phyloP scores from a whole-genome alignment of 495 filamentous ascomycete genomes.

The Penicillium fimorum region DNA sequence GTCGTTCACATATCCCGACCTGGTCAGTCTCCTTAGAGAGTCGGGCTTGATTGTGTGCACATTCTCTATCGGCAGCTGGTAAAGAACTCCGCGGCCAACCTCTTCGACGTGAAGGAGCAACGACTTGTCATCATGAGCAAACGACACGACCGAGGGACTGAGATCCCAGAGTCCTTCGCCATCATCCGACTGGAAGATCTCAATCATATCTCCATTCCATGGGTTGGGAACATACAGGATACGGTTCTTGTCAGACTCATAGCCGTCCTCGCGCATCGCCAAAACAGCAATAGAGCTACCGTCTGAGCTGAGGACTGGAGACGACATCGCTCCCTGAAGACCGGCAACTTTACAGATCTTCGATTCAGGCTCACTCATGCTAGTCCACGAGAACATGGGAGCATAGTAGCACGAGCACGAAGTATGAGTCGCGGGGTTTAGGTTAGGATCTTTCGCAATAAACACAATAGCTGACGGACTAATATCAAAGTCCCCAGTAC shows the following conservation, averaged over 20 bases:
- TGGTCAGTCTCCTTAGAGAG: slow-evolving; percentile 55
- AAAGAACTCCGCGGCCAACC: slow-evolving; percentile 60
- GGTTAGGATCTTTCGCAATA: slow-evolving; percentile 76
- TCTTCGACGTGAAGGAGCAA: slow-evolving; percentile 69
- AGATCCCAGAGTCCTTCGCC: slow-evolving; percentile 65
- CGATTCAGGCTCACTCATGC: slow-evolving; percentile 45
- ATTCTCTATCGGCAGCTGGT: slow-evolving; percentile 55
- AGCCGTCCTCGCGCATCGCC: slow-evolving; percentile 74
- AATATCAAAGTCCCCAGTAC: slow-evolving; percentile 58
- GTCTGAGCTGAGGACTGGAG: slow-evolving; percentile 73
- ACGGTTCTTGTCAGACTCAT: slow-evolving; percentile 86
- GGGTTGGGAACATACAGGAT: slow-evolving; percentile 66
- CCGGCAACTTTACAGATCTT: slow-evolving; percentile 38
- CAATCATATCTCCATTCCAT: slow-evolving; percentile 54
- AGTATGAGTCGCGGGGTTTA: slow-evolving; percentile 78
- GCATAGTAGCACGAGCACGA: slow-evolving; percentile 65
- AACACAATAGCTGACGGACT: slow-evolving; percentile 64
- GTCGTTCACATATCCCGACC: slow-evolving; percentile 59
- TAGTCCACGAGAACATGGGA: slow-evolving; percentile 57
- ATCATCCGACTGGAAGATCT: slow-evolving; percentile 61
- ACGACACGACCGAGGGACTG: slow-evolving; percentile 63
- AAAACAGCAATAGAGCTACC: slow-evolving; percentile 76
- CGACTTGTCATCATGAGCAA: slow-evolving; percentile 62
- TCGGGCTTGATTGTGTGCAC: slow-evolving; percentile 50
- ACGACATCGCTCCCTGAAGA: slow-evolving; percentile 69